Evolutionary conservation across 305 asterid species (phyloP).

Genomic region (Solanum aculeatissimum): DNA sequence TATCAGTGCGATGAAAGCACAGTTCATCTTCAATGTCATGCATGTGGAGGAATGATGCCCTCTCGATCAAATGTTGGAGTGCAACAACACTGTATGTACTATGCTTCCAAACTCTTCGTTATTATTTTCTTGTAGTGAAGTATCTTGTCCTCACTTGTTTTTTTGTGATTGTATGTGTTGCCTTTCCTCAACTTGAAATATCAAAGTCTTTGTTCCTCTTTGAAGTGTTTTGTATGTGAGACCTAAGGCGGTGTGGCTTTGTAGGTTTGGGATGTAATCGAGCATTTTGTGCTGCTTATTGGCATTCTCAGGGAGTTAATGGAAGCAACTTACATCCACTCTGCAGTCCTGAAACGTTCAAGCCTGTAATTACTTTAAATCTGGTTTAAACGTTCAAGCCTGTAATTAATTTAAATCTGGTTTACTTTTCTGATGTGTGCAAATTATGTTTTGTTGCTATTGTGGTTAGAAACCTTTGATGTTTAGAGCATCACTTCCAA

Average conservation of each 20-base stretch:
- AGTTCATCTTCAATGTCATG: constrained; percentile 81
- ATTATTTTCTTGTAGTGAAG: not conserved
- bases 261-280: constrained; percentile 93
- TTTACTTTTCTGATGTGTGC: not conserved
- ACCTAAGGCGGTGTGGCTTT: constrained; percentile 15
- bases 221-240: not conserved
- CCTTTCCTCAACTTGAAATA: not conserved
- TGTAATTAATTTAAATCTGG: constrained; percentile 25
- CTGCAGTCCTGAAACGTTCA: constrained; percentile 60
- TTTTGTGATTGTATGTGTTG: not conserved
- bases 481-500: not conserved
- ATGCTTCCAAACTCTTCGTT: not conserved
- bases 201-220: not conserved
- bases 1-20: constrained; percentile 64
- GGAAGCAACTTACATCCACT: constrained; percentile 34
- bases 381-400: constrained; percentile 41
- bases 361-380: constrained; percentile 42
- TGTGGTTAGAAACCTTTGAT: not conserved
- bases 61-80: constrained; percentile 45
- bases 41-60: constrained; percentile 96
- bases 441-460: not conserved
- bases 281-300: constrained; percentile 95
- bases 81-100: constrained; percentile 70
- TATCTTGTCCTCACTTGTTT: not conserved
- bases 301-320: constrained; percentile 63